A percentile compares a stretch with the other conserved stretches of the same genome.
phyloP scores from a whole-genome alignment of 2,329 filamentous ascomycete species.

The Emericellopsis cladophorae region DNA sequence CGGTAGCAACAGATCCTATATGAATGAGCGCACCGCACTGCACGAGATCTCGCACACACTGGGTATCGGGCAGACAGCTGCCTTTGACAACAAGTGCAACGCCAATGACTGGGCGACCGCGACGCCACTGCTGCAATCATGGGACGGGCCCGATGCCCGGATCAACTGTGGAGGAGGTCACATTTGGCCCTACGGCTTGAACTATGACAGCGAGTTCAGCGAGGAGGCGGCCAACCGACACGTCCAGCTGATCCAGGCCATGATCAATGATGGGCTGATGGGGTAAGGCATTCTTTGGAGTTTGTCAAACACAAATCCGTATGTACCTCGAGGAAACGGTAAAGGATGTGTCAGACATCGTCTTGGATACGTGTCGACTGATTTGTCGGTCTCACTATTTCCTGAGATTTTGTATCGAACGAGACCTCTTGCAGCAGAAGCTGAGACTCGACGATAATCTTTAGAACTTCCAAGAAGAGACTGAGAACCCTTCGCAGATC shows the following conservation, averaged over 20 bases:
- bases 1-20: conserved; percentile 28
- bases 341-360: too few relatives aligned
- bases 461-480: too few relatives aligned
- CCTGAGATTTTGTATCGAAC: too few relatives aligned
- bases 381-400: too few relatives aligned
- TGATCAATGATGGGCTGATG: conserved; percentile 24
- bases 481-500: too few relatives aligned
- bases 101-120: conserved; percentile 28
- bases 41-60: conserved; percentile 35
- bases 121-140: conserved; percentile 22
- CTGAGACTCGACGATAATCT: too few relatives aligned
- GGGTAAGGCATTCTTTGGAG: too few relatives aligned
- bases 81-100: conserved; percentile 24
- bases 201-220: conserved; percentile 30
- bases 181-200: conserved; percentile 27
- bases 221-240: conserved; percentile 30
- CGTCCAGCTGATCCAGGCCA: conserved; percentile 27
- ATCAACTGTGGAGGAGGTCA: conserved; percentile 26
- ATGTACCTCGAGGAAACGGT: too few relatives aligned
- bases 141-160: conserved; percentile 21
- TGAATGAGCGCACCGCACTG: conserved; percentile 34
- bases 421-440: too few relatives aligned
- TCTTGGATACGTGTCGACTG: too few relatives aligned
- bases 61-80: conserved; percentile 28
- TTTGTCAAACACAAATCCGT: too few relatives aligned